phyloP scores from a whole-genome alignment of 805 yeast genomes.

The Metschnikowia rubicola region DNA sequence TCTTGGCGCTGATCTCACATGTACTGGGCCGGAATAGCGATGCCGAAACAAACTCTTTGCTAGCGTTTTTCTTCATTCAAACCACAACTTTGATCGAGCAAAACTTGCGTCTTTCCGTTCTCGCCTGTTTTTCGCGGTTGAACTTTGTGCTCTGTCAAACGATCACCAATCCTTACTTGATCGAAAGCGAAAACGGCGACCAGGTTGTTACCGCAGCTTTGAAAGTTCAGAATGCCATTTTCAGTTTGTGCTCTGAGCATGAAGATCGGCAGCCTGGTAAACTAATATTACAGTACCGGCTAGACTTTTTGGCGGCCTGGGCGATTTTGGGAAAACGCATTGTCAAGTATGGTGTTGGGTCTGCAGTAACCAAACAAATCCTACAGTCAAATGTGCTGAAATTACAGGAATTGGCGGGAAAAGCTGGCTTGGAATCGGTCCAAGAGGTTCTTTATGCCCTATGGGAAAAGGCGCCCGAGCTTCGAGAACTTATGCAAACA shows the following conservation, averaged over 20 bases:
- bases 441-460: slow-evolving; percentile 6
- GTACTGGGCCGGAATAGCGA: slow-evolving; percentile 17
- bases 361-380: background rate
- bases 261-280: slow-evolving; percentile 12
- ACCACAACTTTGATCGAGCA: slow-evolving; percentile 4
- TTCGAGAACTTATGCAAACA: background rate
- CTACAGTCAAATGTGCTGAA: slow-evolving; percentile 1
- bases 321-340: slow-evolving; percentile 18
- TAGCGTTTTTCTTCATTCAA: slow-evolving; percentile 20
- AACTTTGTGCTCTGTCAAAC: slow-evolving; percentile 30
- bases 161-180: slow-evolving; percentile 25
- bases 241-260: slow-evolving; percentile 13
- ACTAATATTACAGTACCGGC: slow-evolving; percentile 25
- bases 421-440: background rate
- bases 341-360: slow-evolving; percentile 12
- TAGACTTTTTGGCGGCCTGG: slow-evolving; percentile 39
- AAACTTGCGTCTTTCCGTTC: slow-evolving; percentile 14
- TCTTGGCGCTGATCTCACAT: slow-evolving; percentile 26
- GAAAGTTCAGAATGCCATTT: slow-evolving; percentile 21
- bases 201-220: slow-evolving; percentile 19
- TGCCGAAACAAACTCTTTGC: slow-evolving; percentile 10
- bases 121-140: slow-evolving; percentile 27
- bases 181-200: slow-evolving; percentile 22
- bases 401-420: slow-evolving; percentile 1
- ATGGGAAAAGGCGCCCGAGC: slow-evolving; percentile 7